Conservation (phyloP, 148 eudicot species). For the Arctostaphylos glauca region DNA sequence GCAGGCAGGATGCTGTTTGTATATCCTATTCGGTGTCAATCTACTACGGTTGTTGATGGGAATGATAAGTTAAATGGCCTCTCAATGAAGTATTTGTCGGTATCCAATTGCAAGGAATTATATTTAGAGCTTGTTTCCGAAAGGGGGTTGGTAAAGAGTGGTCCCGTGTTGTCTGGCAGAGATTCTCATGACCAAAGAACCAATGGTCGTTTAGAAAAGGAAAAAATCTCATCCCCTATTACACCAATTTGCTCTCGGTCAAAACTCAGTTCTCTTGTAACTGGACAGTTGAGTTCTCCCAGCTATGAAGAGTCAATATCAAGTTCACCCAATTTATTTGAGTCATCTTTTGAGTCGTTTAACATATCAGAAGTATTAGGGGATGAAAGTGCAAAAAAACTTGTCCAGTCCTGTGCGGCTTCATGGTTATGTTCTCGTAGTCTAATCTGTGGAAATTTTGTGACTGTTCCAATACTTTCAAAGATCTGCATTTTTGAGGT, state of each 20-base stretch:
- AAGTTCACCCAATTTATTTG: constrained; percentile 21
- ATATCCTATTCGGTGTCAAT: constrained; percentile 47
- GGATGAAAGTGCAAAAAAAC: constrained; percentile 56
- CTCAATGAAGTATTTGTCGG: constrained; percentile 22
- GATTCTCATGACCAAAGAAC: constrained; percentile 19
- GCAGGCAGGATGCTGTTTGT: constrained; percentile 65
- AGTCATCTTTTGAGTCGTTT: constrained; percentile 29
- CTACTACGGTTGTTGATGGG: constrained; percentile 24
- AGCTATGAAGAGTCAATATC: constrained; percentile 36
- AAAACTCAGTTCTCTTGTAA: constrained; percentile 46
- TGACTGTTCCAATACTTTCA: constrained; percentile 60
- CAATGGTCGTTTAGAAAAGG: constrained; percentile 37
- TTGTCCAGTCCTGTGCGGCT: constrained; percentile 52
- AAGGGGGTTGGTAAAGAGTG: constrained; percentile 21
- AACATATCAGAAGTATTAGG: constrained; percentile 52
- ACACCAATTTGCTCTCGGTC: constrained; percentile 55
- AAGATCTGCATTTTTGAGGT: constrained; percentile 60
- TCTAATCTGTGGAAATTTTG: constrained; percentile 69
- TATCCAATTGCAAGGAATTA: constrained; percentile 48
- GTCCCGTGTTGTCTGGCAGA: constrained; percentile 19
- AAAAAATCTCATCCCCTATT: constrained; percentile 58
- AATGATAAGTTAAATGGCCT: constrained; percentile 31
- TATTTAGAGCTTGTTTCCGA: constrained; percentile 43
- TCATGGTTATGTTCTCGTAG: constrained; percentile 60
- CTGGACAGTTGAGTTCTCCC: constrained; percentile 34